Evolutionary conservation across 805 yeast genomes (phyloP).

Genomic region (Zygosaccharomyces kombuchaensis): DNA sequence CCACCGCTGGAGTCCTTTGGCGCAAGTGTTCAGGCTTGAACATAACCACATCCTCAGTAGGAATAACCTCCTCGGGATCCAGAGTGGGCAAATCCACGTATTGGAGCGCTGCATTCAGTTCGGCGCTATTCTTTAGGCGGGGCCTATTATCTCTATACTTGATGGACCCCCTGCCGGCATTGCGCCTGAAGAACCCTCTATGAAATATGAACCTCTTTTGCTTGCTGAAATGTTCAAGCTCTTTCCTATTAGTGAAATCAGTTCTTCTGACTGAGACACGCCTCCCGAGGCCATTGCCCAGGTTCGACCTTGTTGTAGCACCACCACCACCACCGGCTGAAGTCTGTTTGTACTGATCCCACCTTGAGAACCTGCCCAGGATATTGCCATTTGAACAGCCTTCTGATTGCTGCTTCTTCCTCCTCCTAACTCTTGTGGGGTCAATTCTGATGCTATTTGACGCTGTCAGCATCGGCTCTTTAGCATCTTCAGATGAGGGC

Average conservation of each 20-base stretch:
- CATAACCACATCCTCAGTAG: constrained; percentile 3
- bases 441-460: background rate
- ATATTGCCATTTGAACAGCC: background rate
- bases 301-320: background rate
- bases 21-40: constrained; percentile 7
- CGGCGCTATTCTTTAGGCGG: constrained; percentile 16
- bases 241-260: constrained; percentile 25
- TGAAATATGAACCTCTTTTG: constrained; percentile 25
- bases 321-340: background rate
- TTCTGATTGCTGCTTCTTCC: background rate
- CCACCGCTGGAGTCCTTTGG: constrained; percentile 5
- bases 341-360: constrained; percentile 10
- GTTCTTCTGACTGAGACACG: constrained; percentile 19
- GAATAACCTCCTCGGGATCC: constrained; percentile 12
- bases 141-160: constrained; percentile 4
- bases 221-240: constrained; percentile 13
- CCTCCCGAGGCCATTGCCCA: constrained; percentile 5
- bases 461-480: background rate
- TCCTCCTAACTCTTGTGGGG: constrained; percentile 2
- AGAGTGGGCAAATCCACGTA: constrained; percentile 18
- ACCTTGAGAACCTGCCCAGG: constrained; percentile 10
- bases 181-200: constrained; percentile 25
- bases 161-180: constrained; percentile 1
- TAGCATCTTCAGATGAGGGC: background rate
- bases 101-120: constrained; percentile 20